Conservation (phyloP, 768 basidiomycete species). For the Hortiboletus campestris region DNA sequence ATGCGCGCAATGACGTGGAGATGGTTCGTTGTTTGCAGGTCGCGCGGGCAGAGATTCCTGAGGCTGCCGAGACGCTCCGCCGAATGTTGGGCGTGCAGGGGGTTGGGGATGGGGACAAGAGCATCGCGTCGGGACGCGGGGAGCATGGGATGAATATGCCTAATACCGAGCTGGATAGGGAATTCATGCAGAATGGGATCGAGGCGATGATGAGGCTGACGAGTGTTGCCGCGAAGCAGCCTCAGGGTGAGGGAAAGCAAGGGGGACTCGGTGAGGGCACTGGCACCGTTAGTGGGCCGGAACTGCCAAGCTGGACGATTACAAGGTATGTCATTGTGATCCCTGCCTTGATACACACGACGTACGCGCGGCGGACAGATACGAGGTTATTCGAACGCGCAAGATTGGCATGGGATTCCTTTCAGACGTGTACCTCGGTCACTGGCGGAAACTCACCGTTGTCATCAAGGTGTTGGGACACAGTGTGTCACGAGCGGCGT, state of each 20-base stretch:
- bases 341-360: background rate
- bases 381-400: slow-evolving; percentile 70
- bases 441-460: slow-evolving; percentile 63
- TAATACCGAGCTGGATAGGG: slow-evolving; percentile 40
- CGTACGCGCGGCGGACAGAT: slow-evolving; percentile 34
- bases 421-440: slow-evolving; percentile 75
- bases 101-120: background rate
- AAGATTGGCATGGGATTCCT: slow-evolving; percentile 75
- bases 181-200: slow-evolving; percentile 71
- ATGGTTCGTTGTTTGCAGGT: slow-evolving; percentile 26
- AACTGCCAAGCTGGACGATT: slow-evolving; percentile 74
- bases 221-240: slow-evolving; percentile 13
- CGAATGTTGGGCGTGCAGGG: slow-evolving; percentile 8
- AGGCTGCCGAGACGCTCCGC: slow-evolving; percentile 24
- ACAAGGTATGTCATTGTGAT: slow-evolving; percentile 43
- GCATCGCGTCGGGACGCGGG: background rate
- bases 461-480: slow-evolving; percentile 72
- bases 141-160: background rate
- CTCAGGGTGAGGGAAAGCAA: background rate
- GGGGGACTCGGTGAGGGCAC: background rate
- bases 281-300: slow-evolving; percentile 5
- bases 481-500: slow-evolving; percentile 59
- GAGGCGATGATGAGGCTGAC: slow-evolving; percentile 69
- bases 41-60: slow-evolving; percentile 20
- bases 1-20: slow-evolving; percentile 15